phyloP scores from a whole-genome alignment of 1,284 basidiomycete genomes.

The Ceratorhiza oryzae-sativae region DNA sequence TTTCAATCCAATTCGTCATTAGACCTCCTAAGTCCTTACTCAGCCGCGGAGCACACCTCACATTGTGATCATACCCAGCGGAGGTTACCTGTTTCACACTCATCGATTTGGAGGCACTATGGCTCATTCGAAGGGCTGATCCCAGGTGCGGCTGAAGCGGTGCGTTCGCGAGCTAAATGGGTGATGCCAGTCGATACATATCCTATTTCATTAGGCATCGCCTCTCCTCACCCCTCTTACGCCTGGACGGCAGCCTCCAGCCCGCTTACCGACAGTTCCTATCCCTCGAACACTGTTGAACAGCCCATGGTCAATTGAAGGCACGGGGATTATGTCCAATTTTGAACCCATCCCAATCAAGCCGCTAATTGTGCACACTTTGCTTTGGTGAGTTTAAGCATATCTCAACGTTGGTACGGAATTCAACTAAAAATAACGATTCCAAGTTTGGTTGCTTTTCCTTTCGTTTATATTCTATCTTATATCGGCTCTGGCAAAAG shows the following conservation, averaged over 20 bases:
- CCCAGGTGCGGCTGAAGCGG: background rate
- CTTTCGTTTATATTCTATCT: conserved; percentile 7
- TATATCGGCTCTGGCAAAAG: conserved; percentile 3
- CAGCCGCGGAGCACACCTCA: background rate
- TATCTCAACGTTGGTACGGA: background rate
- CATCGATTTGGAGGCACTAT: background rate
- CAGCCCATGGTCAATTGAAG: conserved; percentile 4
- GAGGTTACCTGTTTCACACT: background rate
- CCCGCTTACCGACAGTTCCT: conserved; percentile 27
- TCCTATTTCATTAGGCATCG: background rate
- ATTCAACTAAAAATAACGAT: background rate
- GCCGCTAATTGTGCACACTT: conserved; percentile 1
- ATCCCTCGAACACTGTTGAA: background rate
- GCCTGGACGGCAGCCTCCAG: background rate
- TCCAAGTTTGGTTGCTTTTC: conserved; percentile 5
- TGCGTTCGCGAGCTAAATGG: background rate
- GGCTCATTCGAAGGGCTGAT: background rate
- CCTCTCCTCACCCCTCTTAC: background rate
- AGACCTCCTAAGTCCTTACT: conserved; percentile 3
- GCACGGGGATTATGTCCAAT: conserved; percentile 12
- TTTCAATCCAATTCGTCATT: conserved; percentile 2
- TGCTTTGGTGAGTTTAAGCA: conserved; percentile 14
- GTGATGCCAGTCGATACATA: too few relatives aligned
- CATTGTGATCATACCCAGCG: background rate
- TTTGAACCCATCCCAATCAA: conserved; percentile 26